Evolutionary conservation across 1,284 basidiomycete genomes (phyloP).

Genomic region (Cryptococcus sp.): DNA sequence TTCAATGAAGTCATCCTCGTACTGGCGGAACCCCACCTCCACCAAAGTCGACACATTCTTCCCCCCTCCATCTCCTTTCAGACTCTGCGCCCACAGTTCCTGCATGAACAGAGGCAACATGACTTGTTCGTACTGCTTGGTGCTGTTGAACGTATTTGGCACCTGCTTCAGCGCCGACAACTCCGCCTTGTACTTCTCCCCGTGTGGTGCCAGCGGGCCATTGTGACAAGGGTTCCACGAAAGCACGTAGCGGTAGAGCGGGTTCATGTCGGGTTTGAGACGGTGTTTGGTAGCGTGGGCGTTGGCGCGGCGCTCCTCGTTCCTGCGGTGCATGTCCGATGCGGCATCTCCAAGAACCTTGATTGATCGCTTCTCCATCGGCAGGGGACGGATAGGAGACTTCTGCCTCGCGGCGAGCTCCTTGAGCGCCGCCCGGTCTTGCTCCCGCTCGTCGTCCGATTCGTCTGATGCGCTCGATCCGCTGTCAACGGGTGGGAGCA

Average conservation of each 20-base stretch:
- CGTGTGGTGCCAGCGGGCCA: slow-evolving; percentile 56
- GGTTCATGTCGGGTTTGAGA: slow-evolving; percentile 75
- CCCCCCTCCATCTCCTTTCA: slow-evolving; percentile 66
- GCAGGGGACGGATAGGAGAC: slow-evolving; percentile 51
- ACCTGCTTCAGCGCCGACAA: slow-evolving; percentile 52
- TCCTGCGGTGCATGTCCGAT: slow-evolving; percentile 48
- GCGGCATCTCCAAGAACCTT: slow-evolving; percentile 57
- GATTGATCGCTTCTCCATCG: slow-evolving; percentile 66
- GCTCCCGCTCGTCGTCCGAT: slow-evolving; percentile 59
- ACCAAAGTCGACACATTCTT: slow-evolving; percentile 61
- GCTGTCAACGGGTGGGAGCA: slow-evolving; percentile 25
- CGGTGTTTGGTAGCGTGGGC: slow-evolving; percentile 65
- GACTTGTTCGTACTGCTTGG: slow-evolving; percentile 66
- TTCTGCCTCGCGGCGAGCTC: slow-evolving; percentile 64
- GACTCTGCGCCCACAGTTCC: slow-evolving; percentile 90
- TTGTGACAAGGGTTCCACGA: slow-evolving; percentile 79
- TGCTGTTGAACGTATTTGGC: slow-evolving; percentile 64
- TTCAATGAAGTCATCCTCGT: slow-evolving; percentile 49
- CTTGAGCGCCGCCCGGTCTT: slow-evolving; percentile 57
- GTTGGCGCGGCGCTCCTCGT: slow-evolving; percentile 59
- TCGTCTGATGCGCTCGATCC: slow-evolving; percentile 47
- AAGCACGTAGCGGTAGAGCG: slow-evolving; percentile 74
- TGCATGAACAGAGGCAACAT: slow-evolving; percentile 86
- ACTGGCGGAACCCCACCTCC: slow-evolving; percentile 58
- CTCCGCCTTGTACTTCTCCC: slow-evolving; percentile 54